Evolutionary conservation across 768 basidiomycete genomes (phyloP).

Genomic region (Serendipita sp.): DNA sequence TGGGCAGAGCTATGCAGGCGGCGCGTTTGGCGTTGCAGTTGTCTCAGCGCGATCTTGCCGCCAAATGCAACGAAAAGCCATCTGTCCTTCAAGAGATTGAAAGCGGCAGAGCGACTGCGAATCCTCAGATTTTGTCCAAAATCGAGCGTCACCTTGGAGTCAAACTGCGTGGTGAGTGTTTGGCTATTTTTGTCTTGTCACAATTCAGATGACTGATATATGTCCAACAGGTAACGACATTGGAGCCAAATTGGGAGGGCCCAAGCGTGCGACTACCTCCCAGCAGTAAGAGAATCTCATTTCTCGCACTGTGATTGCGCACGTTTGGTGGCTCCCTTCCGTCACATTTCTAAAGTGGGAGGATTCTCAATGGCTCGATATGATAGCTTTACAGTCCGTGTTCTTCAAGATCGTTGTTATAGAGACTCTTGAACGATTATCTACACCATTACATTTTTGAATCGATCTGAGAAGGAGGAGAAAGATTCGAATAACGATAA

Average conservation of each 20-base stretch:
- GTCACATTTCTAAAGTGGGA: background rate
- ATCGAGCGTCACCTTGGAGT: constrained; percentile 73
- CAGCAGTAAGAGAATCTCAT: background rate
- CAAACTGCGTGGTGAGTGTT: constrained; percentile 65
- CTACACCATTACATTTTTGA: background rate
- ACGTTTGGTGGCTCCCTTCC: constrained; percentile 5
- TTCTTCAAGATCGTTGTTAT: background rate
- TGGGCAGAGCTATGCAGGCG: constrained; percentile 69
- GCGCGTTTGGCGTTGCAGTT: constrained; percentile 63
- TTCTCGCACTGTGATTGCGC: background rate
- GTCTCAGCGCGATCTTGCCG: constrained; percentile 84
- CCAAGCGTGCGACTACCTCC: constrained; percentile 33
- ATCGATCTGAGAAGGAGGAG: background rate
- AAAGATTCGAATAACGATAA: background rate
- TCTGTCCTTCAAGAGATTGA: constrained; percentile 82
- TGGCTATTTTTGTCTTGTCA: background rate
- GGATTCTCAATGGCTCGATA: too few species aligned
- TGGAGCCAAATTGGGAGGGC: constrained; percentile 70
- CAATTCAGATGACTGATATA: constrained; percentile 6
- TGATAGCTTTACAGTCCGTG: background rate
- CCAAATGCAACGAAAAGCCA: constrained; percentile 87
- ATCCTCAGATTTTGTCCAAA: constrained; percentile 71
- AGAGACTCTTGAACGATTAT: background rate
- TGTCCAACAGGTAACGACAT: constrained; percentile 46
- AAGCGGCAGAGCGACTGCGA: constrained; percentile 72